These are phyloP conservation scores for Thalassiosira hispida DNA, from an alignment of 352 stramenopile species.

Conservation along the genomic window DNA sequence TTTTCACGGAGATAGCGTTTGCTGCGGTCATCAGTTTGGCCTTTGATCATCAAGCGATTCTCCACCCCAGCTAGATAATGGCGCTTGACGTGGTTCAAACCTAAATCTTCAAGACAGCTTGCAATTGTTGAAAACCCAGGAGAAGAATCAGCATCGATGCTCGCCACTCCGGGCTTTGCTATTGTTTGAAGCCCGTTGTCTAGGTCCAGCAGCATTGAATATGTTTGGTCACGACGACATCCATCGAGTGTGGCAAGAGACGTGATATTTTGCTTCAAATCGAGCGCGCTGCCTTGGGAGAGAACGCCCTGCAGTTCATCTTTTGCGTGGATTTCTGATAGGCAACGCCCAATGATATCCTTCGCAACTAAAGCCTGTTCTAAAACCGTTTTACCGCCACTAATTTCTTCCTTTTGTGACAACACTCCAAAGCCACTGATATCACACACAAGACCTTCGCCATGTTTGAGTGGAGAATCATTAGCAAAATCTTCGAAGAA, in stretches of 20 bases:
- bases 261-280: constrained; percentile 63
- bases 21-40: constrained; percentile 6
- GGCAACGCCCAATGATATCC: constrained; percentile 58
- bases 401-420: constrained; percentile 11
- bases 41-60: constrained; percentile 2
- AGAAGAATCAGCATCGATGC: not conserved
- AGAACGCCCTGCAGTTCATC: constrained; percentile 70
- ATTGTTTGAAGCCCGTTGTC: constrained; percentile 39
- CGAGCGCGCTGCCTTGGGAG: constrained; percentile 59
- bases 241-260: constrained; percentile 38
- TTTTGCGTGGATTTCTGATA: constrained; percentile 62
- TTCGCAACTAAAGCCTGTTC: constrained; percentile 56
- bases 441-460: constrained; percentile 16
- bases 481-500: constrained; percentile 55
- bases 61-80: constrained; percentile 67
- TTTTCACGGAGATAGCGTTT: constrained; percentile 61
- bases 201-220: constrained; percentile 50
- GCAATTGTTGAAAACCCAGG: constrained; percentile 31
- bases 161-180: not conserved
- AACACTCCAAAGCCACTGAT: constrained; percentile 65
- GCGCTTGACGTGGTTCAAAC: constrained; percentile 59
- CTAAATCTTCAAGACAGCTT: constrained; percentile 66
- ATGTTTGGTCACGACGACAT: constrained; percentile 29
- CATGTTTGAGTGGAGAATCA: constrained; percentile 12
- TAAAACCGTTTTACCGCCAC: constrained; percentile 41